These are phyloP conservation scores for Sedum album DNA, from an alignment of 164 flowering plant species.

Conservation along the genomic window DNA sequence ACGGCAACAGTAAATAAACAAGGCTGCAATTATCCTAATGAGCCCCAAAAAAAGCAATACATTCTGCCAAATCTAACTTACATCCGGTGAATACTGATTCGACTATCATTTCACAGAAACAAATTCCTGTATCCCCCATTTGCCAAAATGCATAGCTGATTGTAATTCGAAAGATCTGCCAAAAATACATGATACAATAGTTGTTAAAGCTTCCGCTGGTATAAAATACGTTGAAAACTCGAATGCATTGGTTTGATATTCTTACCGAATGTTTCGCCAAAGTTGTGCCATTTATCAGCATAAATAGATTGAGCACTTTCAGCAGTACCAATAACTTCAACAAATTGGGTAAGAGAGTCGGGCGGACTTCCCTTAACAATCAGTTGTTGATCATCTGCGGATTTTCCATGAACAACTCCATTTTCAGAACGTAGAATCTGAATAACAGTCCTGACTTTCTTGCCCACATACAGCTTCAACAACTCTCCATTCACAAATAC, in stretches of 20 bases:
- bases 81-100: background rate
- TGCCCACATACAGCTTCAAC: constrained; percentile 50
- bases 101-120: constrained; percentile 41
- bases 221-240: background rate
- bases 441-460: constrained; percentile 65
- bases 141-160: constrained; percentile 69
- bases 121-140: constrained; percentile 71
- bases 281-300: constrained; percentile 77
- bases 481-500: constrained; percentile 74
- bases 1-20: no score
- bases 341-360: constrained; percentile 40
- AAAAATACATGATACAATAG: background rate
- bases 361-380: constrained; percentile 45
- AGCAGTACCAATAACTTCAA: constrained; percentile 92
- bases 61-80: background rate
- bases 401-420: constrained; percentile 47
- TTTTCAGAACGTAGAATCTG: constrained; percentile 51
- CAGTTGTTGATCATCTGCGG: constrained; percentile 75
- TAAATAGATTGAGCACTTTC: constrained; percentile 66
- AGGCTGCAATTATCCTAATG: no score
- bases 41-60: no score
- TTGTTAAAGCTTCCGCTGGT: no score
- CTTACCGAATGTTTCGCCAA: constrained; percentile 69
- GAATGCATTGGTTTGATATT: background rate
- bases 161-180: constrained; percentile 49